A percentile compares a stretch with the other conserved stretches of the same genome.
These are phyloP conservation scores for Coemansia sp. DNA, from an alignment of 192 early-diverging fungal genomes.

Conservation along the genomic window DNA sequence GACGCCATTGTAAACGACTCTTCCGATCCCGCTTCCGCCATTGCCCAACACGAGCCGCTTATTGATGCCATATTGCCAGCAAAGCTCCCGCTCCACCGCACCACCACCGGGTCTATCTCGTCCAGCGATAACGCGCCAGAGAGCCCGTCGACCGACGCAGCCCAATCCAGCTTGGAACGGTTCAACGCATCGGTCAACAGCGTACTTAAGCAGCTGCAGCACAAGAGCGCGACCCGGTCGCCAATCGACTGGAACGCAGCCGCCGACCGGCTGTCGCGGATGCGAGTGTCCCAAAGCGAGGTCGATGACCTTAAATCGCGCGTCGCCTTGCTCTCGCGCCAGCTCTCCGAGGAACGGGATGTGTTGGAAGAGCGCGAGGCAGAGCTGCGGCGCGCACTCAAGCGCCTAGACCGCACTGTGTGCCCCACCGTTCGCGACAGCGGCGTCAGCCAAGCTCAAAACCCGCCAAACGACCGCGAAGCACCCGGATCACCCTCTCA, in stretches of 20 bases:
- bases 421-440: constrained; percentile 43
- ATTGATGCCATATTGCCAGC: not conserved
- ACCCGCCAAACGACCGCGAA: constrained; percentile 1
- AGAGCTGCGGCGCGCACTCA: constrained; percentile 51
- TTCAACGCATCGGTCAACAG: constrained; percentile 44
- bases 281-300: constrained; percentile 31
- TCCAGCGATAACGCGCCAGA: not conserved
- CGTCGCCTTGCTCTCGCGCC: constrained; percentile 36
- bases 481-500: not conserved
- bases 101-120: not conserved
- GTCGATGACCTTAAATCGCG: constrained; percentile 41
- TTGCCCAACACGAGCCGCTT: constrained; percentile 3
- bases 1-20: constrained; percentile 30
- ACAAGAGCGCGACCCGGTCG: constrained; percentile 10
- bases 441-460: not conserved
- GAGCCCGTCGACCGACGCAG: not conserved
- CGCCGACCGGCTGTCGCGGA: constrained; percentile 29
- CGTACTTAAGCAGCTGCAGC: constrained; percentile 36
- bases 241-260: constrained; percentile 38
- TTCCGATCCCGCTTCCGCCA: not conserved
- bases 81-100: not conserved
- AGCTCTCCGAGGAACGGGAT: constrained; percentile 42
- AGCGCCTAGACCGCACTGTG: constrained; percentile 52
- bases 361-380: constrained; percentile 36
- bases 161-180: constrained; percentile 25